These are phyloP conservation scores for Phytophthora sp. DNA, from an alignment of 352 stramenopile species.

Conservation along the genomic window DNA sequence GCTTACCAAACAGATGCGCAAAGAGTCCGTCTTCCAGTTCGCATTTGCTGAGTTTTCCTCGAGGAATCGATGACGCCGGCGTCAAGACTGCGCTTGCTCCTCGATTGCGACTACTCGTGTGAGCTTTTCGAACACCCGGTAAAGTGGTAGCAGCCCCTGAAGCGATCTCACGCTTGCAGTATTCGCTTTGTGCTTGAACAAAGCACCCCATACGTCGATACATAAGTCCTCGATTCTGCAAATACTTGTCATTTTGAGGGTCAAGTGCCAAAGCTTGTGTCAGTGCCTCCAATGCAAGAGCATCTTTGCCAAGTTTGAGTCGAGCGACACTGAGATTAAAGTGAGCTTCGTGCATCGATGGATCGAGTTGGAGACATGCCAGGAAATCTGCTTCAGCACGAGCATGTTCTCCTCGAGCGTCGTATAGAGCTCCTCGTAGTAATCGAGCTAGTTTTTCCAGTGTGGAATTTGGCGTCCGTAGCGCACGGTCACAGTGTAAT, in stretches of 20 bases:
- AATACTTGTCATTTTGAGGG: slow-evolving; percentile 51
- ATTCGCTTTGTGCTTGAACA: slow-evolving; percentile 54
- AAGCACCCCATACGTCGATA: slow-evolving; percentile 63
- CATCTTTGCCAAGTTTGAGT: slow-evolving; percentile 58
- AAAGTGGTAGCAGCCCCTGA: background rate
- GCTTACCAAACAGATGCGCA: slow-evolving; percentile 72
- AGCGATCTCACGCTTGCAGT: slow-evolving; percentile 47
- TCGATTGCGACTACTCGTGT: slow-evolving; percentile 25
- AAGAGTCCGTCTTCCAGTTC: slow-evolving; percentile 70
- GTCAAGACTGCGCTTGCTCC: background rate
- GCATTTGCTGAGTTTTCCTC: slow-evolving; percentile 29
- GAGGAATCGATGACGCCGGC: slow-evolving; percentile 1
- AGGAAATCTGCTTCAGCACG: slow-evolving; percentile 60
- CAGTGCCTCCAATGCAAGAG: slow-evolving; percentile 42
- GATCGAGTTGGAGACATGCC: slow-evolving; percentile 47
- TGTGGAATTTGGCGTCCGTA: slow-evolving; percentile 56
- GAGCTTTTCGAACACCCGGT: background rate
- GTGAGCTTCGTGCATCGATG: slow-evolving; percentile 62
- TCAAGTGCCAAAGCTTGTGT: slow-evolving; percentile 48
- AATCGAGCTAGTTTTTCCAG: slow-evolving; percentile 69
- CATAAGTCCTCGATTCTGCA: slow-evolving; percentile 61
- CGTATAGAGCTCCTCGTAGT: slow-evolving; percentile 63
- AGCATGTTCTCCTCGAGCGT: slow-evolving; percentile 49
- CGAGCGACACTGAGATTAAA: slow-evolving; percentile 66
- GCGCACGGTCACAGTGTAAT: slow-evolving; percentile 55